Evolutionary conservation across 257 asterid genomes (phyloP), one percentile per base, ranked within the genome.

Genomic region (Scutellaria barbata): DNA sequence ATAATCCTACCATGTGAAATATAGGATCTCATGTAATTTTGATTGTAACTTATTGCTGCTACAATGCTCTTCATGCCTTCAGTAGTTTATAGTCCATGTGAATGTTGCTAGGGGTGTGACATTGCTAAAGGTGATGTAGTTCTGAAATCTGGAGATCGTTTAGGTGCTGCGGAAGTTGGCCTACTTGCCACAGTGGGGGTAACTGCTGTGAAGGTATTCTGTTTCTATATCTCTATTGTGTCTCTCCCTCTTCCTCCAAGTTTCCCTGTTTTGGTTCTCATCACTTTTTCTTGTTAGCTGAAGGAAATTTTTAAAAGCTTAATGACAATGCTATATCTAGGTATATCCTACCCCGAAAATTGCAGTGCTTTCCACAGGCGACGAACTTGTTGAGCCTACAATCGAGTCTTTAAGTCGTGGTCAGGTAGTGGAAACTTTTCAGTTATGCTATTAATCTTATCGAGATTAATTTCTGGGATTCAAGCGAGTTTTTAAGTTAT

Each of bases 291-390:
- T 63, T 25, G 48, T 61, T 16, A 17, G 56, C 55, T 48, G 73
- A 59, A 59, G 18, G 63, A 56, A 11, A 47, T 55, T 73, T 30
- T 67, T 55, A 52, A 75, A 66, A 50, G 39, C 76, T 74, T 66
- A 47, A 67, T 63, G 62, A 56, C 67, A 48, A 53, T 73, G 63
- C 73, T 69, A 39, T 73, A 14, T 72, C 13, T 78, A 94, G 97
- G 96, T 91, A 30, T 89, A 81, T 79, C 92, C 87, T 10, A 70
- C 82, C 59, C 96, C 99, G 0, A 85, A 81, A 76, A 77, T 94
- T 84, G 97, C 86, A 3, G 91, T 94, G 80, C 85, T 91, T 67
- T 94, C 99, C 53, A 91, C 97, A 5, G 99, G 97, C 7, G 97
- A 94, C 79, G 99, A 94, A 82, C 96, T 94, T 66, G 99, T 83